Evolutionary conservation across 305 asterid species (phyloP), one percentile per base, ranked within the genome.

Genomic region (Fraxinus platypoda): DNA sequence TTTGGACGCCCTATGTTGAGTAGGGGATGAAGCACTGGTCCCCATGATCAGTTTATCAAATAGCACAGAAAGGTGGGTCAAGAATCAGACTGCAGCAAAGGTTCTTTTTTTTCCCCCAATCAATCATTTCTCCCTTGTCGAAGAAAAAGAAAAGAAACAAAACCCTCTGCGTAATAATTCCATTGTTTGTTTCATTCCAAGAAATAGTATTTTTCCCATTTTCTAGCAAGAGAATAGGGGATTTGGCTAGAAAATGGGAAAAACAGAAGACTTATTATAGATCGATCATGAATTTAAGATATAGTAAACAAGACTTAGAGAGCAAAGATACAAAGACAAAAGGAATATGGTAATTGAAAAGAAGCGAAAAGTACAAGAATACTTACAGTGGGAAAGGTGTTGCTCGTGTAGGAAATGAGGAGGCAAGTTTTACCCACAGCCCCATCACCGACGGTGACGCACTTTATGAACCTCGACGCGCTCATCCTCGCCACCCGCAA

Each of bases 351-450:
- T 21, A 21, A 59, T 17, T 59, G 6, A 2, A 64, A 64, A 23
- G 72, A 23, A 62, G 26, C n/a, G 5, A 21, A 64, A 7, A 9
- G 72, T 3, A 25, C 5, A 11, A 8, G 33, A 21, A 64, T n/a
- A 81, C 93, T 91, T 57, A 91, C 95, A 82, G 91, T 89, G 28
- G 95, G 93, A 84, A 90, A 91, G 68, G 95, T 90, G 85, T 91
- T 92, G 88, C 94, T 92, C 83, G 96, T 92, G 86, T 92, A 92
- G 74, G 94, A 91, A 62, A 92, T 86, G 80, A 90, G 93, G 87
- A 91, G 83, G 84, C 95, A 89, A 82, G 95, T 91, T 91, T 91
- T 91, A 75, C 95, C 95, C 82, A 91, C 95, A 71, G 95, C 95
- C 80, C 95, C 95, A 33, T 91, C 95, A 34, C 95, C 95, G 1